Percentiles rank a stretch among this genome's conserved stretches.
Conservation (phyloP, 164 flowering plant genomes). For the Magnolia kwangsiensis region DNA sequence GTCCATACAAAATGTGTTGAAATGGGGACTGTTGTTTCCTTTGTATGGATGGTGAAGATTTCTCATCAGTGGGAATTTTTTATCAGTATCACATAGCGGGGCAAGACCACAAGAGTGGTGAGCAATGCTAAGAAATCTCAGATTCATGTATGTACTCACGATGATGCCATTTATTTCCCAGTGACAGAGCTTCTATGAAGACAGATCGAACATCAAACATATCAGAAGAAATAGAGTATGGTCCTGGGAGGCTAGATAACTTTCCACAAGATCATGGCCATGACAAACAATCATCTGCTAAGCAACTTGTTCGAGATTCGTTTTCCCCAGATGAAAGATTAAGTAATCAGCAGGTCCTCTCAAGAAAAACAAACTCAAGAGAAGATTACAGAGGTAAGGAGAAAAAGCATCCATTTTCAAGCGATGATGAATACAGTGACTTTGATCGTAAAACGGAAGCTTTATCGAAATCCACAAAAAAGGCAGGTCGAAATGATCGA, state of each 20-base stretch:
- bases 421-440: slow-evolving; percentile 23
- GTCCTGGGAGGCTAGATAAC: slow-evolving; percentile 24
- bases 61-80: neutral
- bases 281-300: slow-evolving; percentile 13
- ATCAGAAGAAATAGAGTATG: slow-evolving; percentile 21
- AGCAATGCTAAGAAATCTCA: neutral
- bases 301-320: slow-evolving; percentile 16
- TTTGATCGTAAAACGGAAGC: slow-evolving; percentile 18
- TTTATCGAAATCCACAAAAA: slow-evolving; percentile 20
- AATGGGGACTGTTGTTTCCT: neutral
- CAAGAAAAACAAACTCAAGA: slow-evolving; percentile 16
- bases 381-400: slow-evolving; percentile 31
- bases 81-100: neutral
- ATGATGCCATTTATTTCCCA: slow-evolving; percentile 20
- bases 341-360: slow-evolving; percentile 1
- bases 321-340: slow-evolving; percentile 24
- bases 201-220: slow-evolving; percentile 19
- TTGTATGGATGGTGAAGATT: neutral
- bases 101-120: neutral
- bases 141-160: neutral
- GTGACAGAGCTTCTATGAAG: slow-evolving; percentile 35
- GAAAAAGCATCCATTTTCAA: slow-evolving; percentile 21
- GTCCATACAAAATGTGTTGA: neutral
- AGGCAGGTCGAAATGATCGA: slow-evolving; percentile 24
- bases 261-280: slow-evolving; percentile 4